Base-by-base conservation (phyloP, 139 green algal genomes). In the Micractinium sp. region DNA sequence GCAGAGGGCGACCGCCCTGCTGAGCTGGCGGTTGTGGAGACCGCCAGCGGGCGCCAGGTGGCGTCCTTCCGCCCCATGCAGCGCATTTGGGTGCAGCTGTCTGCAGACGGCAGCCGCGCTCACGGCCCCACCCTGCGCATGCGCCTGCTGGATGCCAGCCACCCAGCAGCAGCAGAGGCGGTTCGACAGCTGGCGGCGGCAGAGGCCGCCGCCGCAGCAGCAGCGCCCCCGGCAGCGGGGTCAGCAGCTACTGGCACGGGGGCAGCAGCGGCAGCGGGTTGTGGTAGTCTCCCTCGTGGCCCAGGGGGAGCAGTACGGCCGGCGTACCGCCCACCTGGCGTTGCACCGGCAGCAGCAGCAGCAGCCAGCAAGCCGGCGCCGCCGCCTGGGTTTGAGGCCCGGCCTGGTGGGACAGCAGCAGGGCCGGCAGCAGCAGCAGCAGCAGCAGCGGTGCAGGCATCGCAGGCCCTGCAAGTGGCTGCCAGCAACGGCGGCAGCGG, bases 121-220 rank as follows among this genome's bases (percentile, higher is more conserved):
- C 93, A 95, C 82, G 92, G 93, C 29, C 93, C 93, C 74, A 91
- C 63, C 25, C 90, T 94, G 36, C 80, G 90, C 35, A 85, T 95
- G 89, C 82, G 90, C 12, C 77, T 94, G 82, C 87, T 93, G 61
- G 85, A 89, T 20, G 71, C 82, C 9, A 63, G 29, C 1, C 91
- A 95, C 81, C 91, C 93, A 0, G 83, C 87, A 1, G 91, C 88
- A 18, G 74, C 86, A 3, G 61, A 87, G 73, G 87, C 89, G 31
- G 79, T 84, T 7, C 84, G 53, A 12, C n/a, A n/a, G 63, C 25
- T 82, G 61, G 89, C 67, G 20, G 63, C 89, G 23, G 60, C 41
- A 38, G 82, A 87, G n/a, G 88, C 69, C 31, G 41, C 67, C 20
- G 66, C 61, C 20, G 3, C 41, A 31, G 36, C 39, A 63, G 66